phyloP scores from a whole-genome alignment of 1,284 basidiomycete species.

The Singerocomus inundabilis region DNA sequence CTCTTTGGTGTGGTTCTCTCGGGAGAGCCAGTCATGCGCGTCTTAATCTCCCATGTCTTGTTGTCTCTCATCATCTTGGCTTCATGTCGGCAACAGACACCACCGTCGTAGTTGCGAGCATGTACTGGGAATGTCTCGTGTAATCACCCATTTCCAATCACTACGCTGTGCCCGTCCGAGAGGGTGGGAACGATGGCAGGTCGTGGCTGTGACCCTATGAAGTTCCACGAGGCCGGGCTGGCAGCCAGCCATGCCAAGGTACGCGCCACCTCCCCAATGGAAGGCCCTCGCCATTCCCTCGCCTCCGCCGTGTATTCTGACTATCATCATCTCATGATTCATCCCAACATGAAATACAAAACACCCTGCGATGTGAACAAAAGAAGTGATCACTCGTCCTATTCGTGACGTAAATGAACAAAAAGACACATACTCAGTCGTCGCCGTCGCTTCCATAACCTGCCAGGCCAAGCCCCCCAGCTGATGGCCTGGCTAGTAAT shows the following conservation, averaged over 20 bases:
- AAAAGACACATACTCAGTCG: slow-evolving; percentile 35
- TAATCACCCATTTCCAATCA: slow-evolving; percentile 17
- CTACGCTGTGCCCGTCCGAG: slow-evolving; percentile 3
- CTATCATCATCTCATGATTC: background rate
- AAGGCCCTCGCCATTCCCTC: background rate
- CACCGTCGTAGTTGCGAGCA: slow-evolving; percentile 2
- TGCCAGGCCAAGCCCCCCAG: slow-evolving; percentile 53
- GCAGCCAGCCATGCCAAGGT: slow-evolving; percentile 26
- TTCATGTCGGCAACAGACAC: background rate
- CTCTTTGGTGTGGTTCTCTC: background rate
- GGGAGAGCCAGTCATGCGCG: background rate
- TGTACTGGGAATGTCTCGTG: slow-evolving; percentile 7
- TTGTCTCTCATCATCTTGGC: background rate
- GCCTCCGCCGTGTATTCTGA: background rate
- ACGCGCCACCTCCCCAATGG: slow-evolving; percentile 18
- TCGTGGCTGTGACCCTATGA: slow-evolving; percentile 31
- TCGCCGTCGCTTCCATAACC: slow-evolving; percentile 82
- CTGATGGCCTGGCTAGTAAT: slow-evolving; percentile 30
- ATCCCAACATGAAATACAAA: slow-evolving; percentile 6
- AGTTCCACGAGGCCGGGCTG: slow-evolving; percentile 19
- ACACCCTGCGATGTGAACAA: slow-evolving; percentile 1
- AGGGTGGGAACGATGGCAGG: background rate
- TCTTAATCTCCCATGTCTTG: slow-evolving; percentile 2
- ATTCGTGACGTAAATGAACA: background rate
- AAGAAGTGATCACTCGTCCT: slow-evolving; percentile 4